Percentiles rank a stretch among this genome's conserved stretches.
These are phyloP conservation scores for Colletotrichum liriopes DNA, from an alignment of 2,329 filamentous ascomycete genomes.

Conservation along the genomic window DNA sequence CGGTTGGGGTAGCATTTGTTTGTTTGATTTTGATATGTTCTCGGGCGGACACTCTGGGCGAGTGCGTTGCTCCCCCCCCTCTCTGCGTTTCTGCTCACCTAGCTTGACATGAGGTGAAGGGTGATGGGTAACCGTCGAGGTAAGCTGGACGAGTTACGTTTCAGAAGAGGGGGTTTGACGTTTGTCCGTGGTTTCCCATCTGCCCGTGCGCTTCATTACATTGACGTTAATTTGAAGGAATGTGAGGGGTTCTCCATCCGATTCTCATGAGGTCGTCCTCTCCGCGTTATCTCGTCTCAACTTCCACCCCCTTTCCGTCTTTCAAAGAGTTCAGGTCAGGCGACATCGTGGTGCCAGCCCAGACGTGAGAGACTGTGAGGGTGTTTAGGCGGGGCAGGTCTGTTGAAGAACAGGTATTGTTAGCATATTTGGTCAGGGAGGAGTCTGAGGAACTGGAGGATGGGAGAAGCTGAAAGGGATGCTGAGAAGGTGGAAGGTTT, in stretches of 20 bases:
- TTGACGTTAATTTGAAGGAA: constrained; percentile 26
- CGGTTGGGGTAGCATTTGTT: neutral
- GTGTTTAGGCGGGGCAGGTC: constrained; percentile 52
- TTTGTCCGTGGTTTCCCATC: constrained; percentile 13
- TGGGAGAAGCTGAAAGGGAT: neutral
- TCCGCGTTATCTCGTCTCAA: neutral
- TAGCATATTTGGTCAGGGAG: neutral
- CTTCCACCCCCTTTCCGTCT: neutral
- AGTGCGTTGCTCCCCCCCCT: neutral
- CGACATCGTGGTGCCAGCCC: neutral
- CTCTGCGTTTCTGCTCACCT: neutral
- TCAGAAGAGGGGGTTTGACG: constrained; percentile 26
- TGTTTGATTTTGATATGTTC: constrained; percentile 18
- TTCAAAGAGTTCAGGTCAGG: neutral
- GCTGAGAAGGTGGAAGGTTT: neutral
- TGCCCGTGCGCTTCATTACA: constrained; percentile 22
- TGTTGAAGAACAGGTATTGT: constrained; percentile 36
- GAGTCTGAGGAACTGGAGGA: neutral
- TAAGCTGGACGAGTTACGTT: constrained; percentile 16
- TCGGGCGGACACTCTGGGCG: neutral
- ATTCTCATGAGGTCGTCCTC: constrained; percentile 11
- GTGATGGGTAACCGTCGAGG: constrained; percentile 3
- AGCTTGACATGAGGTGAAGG: neutral
- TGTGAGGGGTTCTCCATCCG: constrained; percentile 23
- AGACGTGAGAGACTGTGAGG: neutral